Evolutionary conservation across 257 asterid genomes (phyloP).

Genomic region (Penstemon barbatus): DNA sequence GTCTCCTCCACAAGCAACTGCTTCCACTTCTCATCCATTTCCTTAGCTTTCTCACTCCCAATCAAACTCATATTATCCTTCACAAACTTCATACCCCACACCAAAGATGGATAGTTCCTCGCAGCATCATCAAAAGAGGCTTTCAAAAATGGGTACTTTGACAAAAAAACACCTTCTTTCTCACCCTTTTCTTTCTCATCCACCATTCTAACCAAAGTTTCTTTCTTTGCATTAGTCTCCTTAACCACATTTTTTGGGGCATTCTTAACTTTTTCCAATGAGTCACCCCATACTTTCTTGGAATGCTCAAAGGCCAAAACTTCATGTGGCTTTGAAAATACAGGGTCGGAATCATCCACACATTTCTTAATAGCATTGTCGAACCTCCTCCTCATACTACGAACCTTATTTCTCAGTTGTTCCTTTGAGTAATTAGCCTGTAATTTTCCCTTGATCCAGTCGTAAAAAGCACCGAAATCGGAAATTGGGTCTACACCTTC

Average conservation of each 20-base stretch:
- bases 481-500: constrained; percentile 38
- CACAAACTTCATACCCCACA: constrained; percentile 17
- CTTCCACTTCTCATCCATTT: constrained; percentile 65
- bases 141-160: constrained; percentile 42
- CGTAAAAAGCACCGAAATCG: constrained; percentile 45
- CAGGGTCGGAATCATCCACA: constrained; percentile 39
- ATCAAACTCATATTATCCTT: constrained; percentile 41
- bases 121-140: constrained; percentile 30
- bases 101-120: constrained; percentile 19
- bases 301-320: constrained; percentile 37
- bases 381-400: constrained; percentile 51
- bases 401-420: constrained; percentile 47
- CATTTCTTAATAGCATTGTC: constrained; percentile 33
- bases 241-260: background rate
- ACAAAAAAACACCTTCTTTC: constrained; percentile 31
- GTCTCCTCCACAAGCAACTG: constrained; percentile 39
- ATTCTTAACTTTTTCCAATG: background rate
- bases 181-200: constrained; percentile 27
- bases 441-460: constrained; percentile 43
- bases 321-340: constrained; percentile 51
- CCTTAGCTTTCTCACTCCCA: constrained; percentile 47
- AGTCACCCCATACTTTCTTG: constrained; percentile 51
- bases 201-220: background rate
- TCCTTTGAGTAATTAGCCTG: constrained; percentile 35
- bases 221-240: constrained; percentile 13